These are phyloP conservation scores for Theileria sp. DNA, from an alignment of 169 alveolate species.

Conservation along the genomic window DNA sequence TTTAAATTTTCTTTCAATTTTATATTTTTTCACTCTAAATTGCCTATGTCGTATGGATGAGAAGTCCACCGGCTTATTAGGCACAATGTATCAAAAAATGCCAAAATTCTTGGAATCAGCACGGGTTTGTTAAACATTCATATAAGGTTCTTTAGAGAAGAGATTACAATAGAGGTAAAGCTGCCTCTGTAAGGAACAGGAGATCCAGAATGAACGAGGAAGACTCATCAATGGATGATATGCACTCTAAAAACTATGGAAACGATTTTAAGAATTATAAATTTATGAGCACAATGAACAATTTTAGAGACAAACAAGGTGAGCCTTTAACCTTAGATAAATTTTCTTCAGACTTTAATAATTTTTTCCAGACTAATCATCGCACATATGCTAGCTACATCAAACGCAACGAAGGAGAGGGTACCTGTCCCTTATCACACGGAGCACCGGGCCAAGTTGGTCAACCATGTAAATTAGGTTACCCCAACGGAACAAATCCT, in stretches of 20 bases:
- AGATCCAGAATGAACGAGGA: not conserved
- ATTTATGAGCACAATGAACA: constrained; percentile 4
- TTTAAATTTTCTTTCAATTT: constrained; percentile 5
- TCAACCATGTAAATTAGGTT: not conserved
- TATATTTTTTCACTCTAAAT: not conserved
- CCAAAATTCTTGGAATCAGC: not conserved
- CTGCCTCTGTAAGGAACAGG: not conserved
- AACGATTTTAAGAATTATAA: not conserved
- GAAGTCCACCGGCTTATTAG: not conserved
- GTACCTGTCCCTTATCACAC: not conserved
- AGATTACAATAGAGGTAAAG: not conserved
- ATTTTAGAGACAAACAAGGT: constrained; percentile 13
- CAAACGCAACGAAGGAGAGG: not conserved
- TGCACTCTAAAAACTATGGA: not conserved
- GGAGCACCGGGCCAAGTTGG: not conserved
- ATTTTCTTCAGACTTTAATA: constrained; percentile 16
- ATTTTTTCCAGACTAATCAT: constrained; percentile 19
- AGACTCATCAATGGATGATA: not conserved
- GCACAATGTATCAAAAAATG: not conserved
- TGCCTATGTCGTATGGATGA: constrained; percentile 8
- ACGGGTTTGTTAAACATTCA: not conserved
- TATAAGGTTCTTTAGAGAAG: not conserved
- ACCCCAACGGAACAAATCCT: not conserved
- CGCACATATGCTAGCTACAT: constrained; percentile 9
- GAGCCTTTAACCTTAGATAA: constrained; percentile 6